These are phyloP conservation scores for Pichia cephalocereana DNA, from an alignment of 805 yeast species.

Conservation along the genomic window DNA sequence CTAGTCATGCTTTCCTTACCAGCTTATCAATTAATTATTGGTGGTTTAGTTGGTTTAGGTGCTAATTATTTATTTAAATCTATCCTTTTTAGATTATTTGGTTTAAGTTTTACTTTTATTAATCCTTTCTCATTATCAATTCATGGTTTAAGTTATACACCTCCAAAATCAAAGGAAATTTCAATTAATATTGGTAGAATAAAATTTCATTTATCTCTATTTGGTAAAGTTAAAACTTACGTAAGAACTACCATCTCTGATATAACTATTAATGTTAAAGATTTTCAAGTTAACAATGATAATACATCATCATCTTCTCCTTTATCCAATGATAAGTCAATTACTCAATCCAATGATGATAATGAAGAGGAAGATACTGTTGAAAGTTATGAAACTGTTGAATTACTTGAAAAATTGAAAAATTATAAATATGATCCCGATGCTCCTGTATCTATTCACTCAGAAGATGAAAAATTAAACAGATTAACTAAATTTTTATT, in stretches of 20 bases:
- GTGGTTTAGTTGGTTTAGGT: background rate
- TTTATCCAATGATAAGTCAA: background rate
- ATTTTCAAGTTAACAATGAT: background rate
- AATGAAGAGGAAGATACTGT: background rate
- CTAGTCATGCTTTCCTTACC: background rate
- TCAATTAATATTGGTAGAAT: background rate
- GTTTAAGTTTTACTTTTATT: background rate
- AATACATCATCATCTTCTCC: background rate
- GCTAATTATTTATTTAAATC: background rate
- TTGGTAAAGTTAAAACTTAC: background rate
- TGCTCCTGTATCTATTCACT: constrained; percentile 14
- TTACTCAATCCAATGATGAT: background rate
- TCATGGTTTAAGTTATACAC: background rate
- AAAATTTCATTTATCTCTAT: constrained; percentile 3
- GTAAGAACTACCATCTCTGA: background rate
- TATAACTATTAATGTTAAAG: background rate
- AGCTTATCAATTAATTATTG: background rate
- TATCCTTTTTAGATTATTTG: background rate
- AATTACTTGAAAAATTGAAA: background rate
- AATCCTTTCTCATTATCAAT: constrained; percentile 7
- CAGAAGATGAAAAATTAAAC: constrained; percentile 8
- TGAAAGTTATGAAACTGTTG: background rate
- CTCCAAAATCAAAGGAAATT: background rate
- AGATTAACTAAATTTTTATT: constrained; percentile 11
- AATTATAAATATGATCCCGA: constrained; percentile 10